Base-by-base conservation (phyloP, 176 grass and related monocot genomes). In the Rhynchospora pubera region DNA sequence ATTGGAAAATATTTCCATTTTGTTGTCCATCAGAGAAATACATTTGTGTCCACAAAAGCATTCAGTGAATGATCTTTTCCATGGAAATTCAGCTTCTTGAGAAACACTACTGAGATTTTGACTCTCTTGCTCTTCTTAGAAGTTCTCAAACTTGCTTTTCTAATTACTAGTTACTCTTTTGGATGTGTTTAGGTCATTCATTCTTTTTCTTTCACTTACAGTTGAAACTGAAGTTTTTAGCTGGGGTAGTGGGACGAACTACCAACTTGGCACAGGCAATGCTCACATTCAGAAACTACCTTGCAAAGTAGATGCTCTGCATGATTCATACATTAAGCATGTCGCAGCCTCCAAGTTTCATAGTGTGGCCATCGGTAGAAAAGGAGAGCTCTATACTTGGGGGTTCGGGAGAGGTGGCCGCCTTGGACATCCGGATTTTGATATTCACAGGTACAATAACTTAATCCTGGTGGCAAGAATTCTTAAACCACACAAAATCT, bases 211-310 rank as follows among this genome's bases (percentile, higher is more conserved):
- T 86, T 79, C n/a, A 30, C 84, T 91, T 88, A 82, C 89, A 99
- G 96, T 93, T 93, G 70, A 89, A 57, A 99, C 86, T 0, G 96
- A 99, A 89, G 92, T 99, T 45, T 95, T 91, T 84, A 95, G 96
- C 82, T 99, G 93, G 96, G 96, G 96, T 89, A 99, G 96, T 85
- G 96, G 96, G 34, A 95, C 96, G 50, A 99, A 99, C 78, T 99
- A 93, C 89, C 96, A 99, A 82, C 86, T 99, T 61, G 96, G 96
- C 81, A 99, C 92, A 6, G 96, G 96, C 68, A 99, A 99, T 82
- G 89, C 96, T 78, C 96, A 99, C 80, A 95, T 95, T 68, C 96
- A 99, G 84, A 99, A 93, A 87, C 66, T 95, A 61, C 96, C 96
- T 82, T 99, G 96, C 87, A 99, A 99, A 91, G 93, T 99, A 85